Conservation (phyloP, 2,329 filamentous ascomycete genomes). For the Colletotrichum agaves region DNA sequence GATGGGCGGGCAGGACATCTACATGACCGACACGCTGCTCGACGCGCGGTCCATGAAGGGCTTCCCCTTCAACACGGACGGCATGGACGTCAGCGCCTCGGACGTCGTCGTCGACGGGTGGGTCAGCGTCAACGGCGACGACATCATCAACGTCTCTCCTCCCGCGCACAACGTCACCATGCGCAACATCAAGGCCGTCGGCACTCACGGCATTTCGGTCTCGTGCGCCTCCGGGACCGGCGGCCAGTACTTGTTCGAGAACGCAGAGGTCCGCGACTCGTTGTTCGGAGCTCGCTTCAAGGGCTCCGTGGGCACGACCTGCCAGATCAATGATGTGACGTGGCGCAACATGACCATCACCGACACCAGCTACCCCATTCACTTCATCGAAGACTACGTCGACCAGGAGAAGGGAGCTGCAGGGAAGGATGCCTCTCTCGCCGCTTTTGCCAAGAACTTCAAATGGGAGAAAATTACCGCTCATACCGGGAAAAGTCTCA, state of each 20-base stretch:
- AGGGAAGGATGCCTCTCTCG: conserved; percentile 16
- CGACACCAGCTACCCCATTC: conserved; percentile 22
- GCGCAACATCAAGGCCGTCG: conserved; percentile 20
- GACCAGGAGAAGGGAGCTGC: conserved; percentile 24
- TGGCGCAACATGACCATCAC: conserved; percentile 28
- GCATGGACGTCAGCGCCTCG: conserved; percentile 18
- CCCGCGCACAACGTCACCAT: conserved; percentile 24
- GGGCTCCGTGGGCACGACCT: conserved; percentile 21
- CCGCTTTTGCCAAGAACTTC: conserved; percentile 24
- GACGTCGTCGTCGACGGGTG: conserved; percentile 20
- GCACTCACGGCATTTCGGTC: conserved; percentile 19
- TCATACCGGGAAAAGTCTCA: conserved; percentile 5
- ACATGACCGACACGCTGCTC: conserved; percentile 28
- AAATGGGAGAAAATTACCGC: conserved; percentile 20
- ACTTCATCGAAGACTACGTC: conserved; percentile 31
- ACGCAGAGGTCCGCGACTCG: conserved; percentile 19
- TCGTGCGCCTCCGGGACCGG: conserved; percentile 13
- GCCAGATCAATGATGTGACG: conserved; percentile 19
- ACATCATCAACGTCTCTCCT: conserved; percentile 23
- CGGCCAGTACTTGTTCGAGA: conserved; percentile 17
- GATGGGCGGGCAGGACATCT: conserved; percentile 18
- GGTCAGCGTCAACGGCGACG: conserved; percentile 25
- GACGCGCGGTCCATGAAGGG: conserved; percentile 12
- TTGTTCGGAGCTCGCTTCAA: conserved; percentile 23
- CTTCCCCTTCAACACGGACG: conserved; percentile 25